Evolutionary conservation across 169 alveolate genomes (phyloP).

Genomic region (Cardiosporidium cionae): DNA sequence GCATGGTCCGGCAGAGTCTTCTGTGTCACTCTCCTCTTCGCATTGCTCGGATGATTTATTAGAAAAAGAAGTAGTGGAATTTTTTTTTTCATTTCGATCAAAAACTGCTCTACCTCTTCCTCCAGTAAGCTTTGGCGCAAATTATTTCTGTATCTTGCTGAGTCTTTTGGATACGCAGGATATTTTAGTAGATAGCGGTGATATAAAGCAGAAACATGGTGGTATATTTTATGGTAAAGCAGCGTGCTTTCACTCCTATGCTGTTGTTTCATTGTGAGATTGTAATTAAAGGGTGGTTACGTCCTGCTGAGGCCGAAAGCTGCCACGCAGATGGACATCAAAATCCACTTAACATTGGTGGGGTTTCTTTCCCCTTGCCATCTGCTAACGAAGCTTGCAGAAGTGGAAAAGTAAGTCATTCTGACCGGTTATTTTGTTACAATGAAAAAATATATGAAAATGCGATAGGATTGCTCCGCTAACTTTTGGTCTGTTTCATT

Average conservation of each 20-base stretch:
- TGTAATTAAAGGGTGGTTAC: conserved; percentile 2
- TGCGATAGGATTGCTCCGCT: background rate
- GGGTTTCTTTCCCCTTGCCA: conserved; percentile 11
- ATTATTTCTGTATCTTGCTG: no score
- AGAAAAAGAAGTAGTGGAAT: no score
- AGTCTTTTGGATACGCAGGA: no score
- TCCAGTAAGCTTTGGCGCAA: no score
- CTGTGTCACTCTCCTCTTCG: conserved; percentile 1
- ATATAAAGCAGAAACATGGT: background rate
- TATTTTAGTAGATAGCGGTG: background rate
- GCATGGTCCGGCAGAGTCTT: conserved; percentile 14
- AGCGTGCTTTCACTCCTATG: no score
- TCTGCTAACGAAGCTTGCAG: background rate
- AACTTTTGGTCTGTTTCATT: conserved; percentile 23
- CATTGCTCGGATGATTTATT: no score
- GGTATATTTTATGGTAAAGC: background rate
- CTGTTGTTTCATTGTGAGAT: background rate
- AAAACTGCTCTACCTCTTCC: no score
- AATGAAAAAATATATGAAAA: background rate
- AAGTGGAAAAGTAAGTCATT: background rate
- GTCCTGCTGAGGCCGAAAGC: conserved; percentile 8
- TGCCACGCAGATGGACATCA: background rate
- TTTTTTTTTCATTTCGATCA: no score
- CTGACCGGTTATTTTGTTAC: background rate
- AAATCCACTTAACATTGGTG: background rate